phyloP scores from a whole-genome alignment of 2,329 filamentous ascomycete genomes.

The Alternaria triticina region DNA sequence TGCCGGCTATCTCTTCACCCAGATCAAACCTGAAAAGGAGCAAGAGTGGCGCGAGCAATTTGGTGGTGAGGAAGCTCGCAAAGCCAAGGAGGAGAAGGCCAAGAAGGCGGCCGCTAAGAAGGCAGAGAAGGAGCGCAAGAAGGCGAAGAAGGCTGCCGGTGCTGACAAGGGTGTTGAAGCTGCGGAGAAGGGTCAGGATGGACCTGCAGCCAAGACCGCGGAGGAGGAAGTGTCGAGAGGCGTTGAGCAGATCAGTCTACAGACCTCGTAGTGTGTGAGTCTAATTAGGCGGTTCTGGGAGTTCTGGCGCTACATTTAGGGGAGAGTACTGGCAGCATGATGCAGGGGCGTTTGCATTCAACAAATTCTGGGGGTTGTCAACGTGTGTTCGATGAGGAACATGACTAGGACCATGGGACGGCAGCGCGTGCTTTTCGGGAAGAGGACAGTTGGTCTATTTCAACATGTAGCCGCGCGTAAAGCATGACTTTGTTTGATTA shows the following conservation, averaged over 20 bases:
- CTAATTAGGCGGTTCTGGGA: neutral
- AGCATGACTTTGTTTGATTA: conserved; percentile 1
- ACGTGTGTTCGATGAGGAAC: neutral
- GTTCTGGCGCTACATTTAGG: conserved; percentile 5
- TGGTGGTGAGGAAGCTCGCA: conserved; percentile 69
- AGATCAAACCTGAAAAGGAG: conserved; percentile 81
- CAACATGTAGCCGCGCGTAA: conserved; percentile 7
- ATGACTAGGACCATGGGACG: neutral
- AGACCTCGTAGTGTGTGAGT: conserved; percentile 44
- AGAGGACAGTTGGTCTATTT: neutral
- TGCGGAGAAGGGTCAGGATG: conserved; percentile 72
- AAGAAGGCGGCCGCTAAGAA: conserved; percentile 63
- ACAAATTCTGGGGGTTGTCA: neutral
- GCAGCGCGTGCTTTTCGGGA: neutral
- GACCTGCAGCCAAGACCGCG: conserved; percentile 47
- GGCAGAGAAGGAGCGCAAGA: conserved; percentile 68
- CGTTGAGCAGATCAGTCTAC: conserved; percentile 53
- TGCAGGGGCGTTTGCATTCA: conserved; percentile 3
- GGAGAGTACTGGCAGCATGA: conserved; percentile 1
- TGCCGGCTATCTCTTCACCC: conserved; percentile 80
- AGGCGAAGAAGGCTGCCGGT: conserved; percentile 65
- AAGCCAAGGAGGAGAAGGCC: conserved; percentile 74
- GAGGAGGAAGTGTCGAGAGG: conserved; percentile 55
- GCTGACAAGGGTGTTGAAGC: conserved; percentile 79
- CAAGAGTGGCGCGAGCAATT: conserved; percentile 82